Conservation (phyloP, 2,329 filamentous ascomycete species). For the Trichoderma afroharzianum region DNA sequence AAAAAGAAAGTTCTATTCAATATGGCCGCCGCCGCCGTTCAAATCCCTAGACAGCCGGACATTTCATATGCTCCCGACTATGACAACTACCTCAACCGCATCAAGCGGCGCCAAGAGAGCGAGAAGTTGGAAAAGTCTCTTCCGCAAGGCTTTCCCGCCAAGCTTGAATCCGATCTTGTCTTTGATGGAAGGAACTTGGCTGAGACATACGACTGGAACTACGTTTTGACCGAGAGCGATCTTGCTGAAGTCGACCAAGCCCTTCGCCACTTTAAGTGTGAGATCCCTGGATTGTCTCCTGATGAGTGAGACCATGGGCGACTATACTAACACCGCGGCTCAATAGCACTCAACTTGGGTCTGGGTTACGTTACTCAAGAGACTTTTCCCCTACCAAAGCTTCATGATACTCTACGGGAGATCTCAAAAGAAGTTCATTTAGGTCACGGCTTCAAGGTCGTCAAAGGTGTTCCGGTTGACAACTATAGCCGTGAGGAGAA, state of each 20-base stretch:
- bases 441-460: slow-evolving; percentile 58
- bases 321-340: not conserved
- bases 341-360: slow-evolving; percentile 33
- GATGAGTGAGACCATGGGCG: not conserved
- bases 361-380: slow-evolving; percentile 40
- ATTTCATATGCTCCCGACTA: slow-evolving; percentile 55
- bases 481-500: slow-evolving; percentile 54
- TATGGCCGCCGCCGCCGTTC: slow-evolving; percentile 41
- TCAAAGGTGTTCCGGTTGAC: slow-evolving; percentile 54
- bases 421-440: slow-evolving; percentile 53
- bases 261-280: slow-evolving; percentile 41
- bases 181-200: slow-evolving; percentile 53
- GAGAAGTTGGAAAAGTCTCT: slow-evolving; percentile 39
- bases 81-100: slow-evolving; percentile 50
- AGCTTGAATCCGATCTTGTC: slow-evolving; percentile 49
- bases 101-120: slow-evolving; percentile 40
- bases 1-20: slow-evolving; percentile 39
- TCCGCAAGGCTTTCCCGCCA: slow-evolving; percentile 47
- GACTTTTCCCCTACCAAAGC: slow-evolving; percentile 53
- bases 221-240: slow-evolving; percentile 44
- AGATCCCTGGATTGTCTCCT: not conserved
- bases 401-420: slow-evolving; percentile 47
- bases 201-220: slow-evolving; percentile 51
- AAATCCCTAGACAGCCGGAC: slow-evolving; percentile 47
- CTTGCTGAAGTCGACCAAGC: slow-evolving; percentile 47